These are phyloP conservation scores for Trichoderma sp. DNA, from an alignment of 2,329 filamentous ascomycete species.

Conservation along the genomic window DNA sequence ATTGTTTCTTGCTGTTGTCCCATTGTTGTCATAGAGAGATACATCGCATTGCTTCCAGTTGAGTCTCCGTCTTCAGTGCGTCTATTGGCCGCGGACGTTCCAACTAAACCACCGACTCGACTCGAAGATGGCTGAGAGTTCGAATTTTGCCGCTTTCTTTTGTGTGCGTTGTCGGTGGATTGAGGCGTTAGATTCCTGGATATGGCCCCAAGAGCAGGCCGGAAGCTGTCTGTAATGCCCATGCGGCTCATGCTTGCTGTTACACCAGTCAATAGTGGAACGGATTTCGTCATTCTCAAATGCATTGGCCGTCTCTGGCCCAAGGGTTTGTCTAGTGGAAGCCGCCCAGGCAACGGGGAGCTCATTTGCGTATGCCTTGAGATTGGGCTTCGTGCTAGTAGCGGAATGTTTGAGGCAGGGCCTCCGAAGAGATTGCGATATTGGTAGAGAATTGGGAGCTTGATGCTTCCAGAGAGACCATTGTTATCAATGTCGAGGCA, in stretches of 20 bases:
- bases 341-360: conserved; percentile 43
- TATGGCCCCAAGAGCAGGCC: conserved; percentile 34
- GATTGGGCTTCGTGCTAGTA: conserved; percentile 46
- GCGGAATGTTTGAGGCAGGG: conserved; percentile 42
- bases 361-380: conserved; percentile 41
- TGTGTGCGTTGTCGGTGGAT: conserved; percentile 26
- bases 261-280: conserved; percentile 2
- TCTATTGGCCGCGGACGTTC: not conserved
- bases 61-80: not conserved
- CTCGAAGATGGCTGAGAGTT: conserved; percentile 25
- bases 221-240: conserved; percentile 30
- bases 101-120: too few relatives aligned
- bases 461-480: conserved; percentile 37
- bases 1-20: too few relatives aligned
- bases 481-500: conserved; percentile 70
- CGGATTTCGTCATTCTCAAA: conserved; percentile 9
- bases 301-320: conserved; percentile 16
- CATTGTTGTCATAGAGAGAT: not conserved
- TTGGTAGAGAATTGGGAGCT: conserved; percentile 36
- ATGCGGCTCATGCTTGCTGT: not conserved
- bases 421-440: conserved; percentile 33
- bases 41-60: too few relatives aligned
- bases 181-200: conserved; percentile 30
- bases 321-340: conserved; percentile 37
- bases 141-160: conserved; percentile 33